Base-by-base conservation (phyloP, 2,329 filamentous ascomycete species). In the Penicillium vulpinum region DNA sequence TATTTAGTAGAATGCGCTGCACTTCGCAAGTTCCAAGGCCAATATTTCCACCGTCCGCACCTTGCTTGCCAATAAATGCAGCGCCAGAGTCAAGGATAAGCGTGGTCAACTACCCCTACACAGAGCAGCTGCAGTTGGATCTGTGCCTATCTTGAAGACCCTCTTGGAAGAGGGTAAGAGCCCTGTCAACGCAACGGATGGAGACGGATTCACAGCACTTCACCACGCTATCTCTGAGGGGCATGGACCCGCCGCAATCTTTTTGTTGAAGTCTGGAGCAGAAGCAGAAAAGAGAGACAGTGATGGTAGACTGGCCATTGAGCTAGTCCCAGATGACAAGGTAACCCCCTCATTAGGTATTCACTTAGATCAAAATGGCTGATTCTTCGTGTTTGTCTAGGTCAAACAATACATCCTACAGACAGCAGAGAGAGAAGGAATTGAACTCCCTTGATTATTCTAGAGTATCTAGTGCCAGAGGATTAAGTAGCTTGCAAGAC, bases 21-120 rank as follows among this genome's bases (percentile, higher is more conserved):
- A 97, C 75, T 96, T 97, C 71, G 87, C 92, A 47, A 88, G 90
- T 15, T 96, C 92, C 31, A 99, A 99, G 75, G 86, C 85, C 67
- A 92, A 96, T 70, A 79, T 97, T 43, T 90, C 95, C 62, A 82
- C 89, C 7, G 91, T 91, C 26, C 88, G 87, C 47, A 86, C 85
- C 56, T 83, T 99, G n/a, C 77, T 99, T 38, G 81, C 83, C 18
- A 82, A 86, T 65, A 88, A 89, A 56, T 93, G 91, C 13, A 91
- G 88, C 5, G 85, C 92, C 1, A 82, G 93, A 26, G 82, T 92
- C 2, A 90, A 90, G 62, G 94, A 99, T 72, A 89, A 85, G 68
- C 85, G 92, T 29, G 90, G 91, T n/a, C 93, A 97, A 71, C 86
- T 97, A 56, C 84, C 95, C 7, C 83, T 99, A 26, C 95, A 99